Conservation (phyloP, 2,329 filamentous ascomycete species). For the Bipolaris zeicola region DNA sequence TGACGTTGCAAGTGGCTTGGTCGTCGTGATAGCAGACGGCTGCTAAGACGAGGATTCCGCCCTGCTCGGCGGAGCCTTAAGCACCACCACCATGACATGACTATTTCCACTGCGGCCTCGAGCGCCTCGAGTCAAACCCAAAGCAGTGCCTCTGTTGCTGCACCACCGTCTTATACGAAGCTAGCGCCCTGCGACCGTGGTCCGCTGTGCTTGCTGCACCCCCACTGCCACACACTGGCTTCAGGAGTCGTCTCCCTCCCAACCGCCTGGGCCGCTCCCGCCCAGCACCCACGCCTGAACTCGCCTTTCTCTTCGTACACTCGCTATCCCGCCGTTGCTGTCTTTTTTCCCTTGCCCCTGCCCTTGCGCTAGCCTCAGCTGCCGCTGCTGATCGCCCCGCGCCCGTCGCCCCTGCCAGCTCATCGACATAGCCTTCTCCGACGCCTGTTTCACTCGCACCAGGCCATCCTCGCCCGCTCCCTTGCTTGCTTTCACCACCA, state of each 20-base stretch:
- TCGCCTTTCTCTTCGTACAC: constrained; percentile 18
- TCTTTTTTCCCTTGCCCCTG: background rate
- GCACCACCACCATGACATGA: background rate
- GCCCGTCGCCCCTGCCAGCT: constrained; percentile 25
- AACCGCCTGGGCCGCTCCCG: constrained; percentile 8
- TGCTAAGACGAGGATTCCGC: constrained; percentile 16
- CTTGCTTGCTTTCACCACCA: constrained; percentile 9
- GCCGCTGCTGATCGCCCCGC: constrained; percentile 14
- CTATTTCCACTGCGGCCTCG: constrained; percentile 1
- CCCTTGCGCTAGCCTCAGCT: constrained; percentile 1
- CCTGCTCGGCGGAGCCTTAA: constrained; percentile 1
- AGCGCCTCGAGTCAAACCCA: constrained; percentile 9
- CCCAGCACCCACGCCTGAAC: constrained; percentile 1
- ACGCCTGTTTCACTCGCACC: constrained; percentile 26
- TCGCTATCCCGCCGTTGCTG: constrained; percentile 13
- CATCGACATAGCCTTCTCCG: constrained; percentile 19
- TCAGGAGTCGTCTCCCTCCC: constrained; percentile 21
- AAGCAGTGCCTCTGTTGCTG: constrained; percentile 12
- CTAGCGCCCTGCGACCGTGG: constrained; percentile 16
- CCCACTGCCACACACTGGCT: constrained; percentile 20
- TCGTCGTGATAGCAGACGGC: constrained; percentile 3
- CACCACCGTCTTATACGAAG: constrained; percentile 18
- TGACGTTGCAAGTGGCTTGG: constrained; percentile 13
- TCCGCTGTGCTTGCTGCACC: constrained; percentile 13
- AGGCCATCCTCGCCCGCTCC: constrained; percentile 26